Conservation (phyloP, 2,329 filamentous ascomycete species). For the Blumeria graminis region DNA sequence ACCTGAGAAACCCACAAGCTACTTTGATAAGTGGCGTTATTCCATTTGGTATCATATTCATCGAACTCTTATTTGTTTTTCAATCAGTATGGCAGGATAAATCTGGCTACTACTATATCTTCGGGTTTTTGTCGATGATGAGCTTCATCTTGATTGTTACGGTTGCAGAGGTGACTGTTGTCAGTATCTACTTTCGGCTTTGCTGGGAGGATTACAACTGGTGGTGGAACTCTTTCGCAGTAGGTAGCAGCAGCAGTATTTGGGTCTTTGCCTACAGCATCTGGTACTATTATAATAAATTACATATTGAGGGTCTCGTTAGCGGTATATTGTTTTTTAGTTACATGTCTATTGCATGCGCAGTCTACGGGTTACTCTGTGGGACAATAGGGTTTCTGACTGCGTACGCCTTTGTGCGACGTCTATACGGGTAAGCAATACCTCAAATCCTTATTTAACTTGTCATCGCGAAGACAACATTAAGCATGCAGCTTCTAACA, state of each 20-base stretch:
- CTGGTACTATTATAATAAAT: conserved; percentile 62
- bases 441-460: no score
- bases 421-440: conserved; percentile 47
- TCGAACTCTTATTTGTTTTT: conserved; percentile 70
- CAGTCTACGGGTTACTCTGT: conserved; percentile 56
- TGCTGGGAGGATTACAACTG: conserved; percentile 73
- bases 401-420: conserved; percentile 60
- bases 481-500: no score
- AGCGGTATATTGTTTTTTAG: conserved; percentile 64
- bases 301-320: conserved; percentile 60
- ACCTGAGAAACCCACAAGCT: conserved; percentile 36
- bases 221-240: conserved; percentile 78
- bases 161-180: conserved; percentile 61
- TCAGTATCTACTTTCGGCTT: conserved; percentile 60
- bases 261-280: conserved; percentile 69
- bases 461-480: no score
- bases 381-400: conserved; percentile 70
- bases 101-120: conserved; percentile 78
- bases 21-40: conserved; percentile 52
- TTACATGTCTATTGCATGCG: conserved; percentile 62
- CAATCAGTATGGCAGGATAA: conserved; percentile 79
- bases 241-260: conserved; percentile 49
- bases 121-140: conserved; percentile 61
- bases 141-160: conserved; percentile 48
- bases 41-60: conserved; percentile 71